Evolutionary conservation across 2,329 filamentous ascomycete genomes (phyloP).

Genomic region (Colletotrichum scovillei): DNA sequence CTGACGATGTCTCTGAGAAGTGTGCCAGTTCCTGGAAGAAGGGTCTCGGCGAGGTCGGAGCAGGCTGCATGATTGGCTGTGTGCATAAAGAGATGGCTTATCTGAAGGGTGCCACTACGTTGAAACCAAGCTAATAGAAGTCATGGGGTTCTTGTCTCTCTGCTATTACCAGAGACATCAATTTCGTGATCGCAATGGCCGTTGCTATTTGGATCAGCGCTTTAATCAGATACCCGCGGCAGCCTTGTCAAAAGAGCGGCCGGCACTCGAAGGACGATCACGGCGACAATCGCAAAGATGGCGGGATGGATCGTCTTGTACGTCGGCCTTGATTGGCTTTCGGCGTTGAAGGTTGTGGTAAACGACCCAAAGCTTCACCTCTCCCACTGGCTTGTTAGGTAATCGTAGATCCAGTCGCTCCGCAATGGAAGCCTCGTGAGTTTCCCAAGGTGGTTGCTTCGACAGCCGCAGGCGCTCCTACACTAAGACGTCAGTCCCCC

Average conservation of each 20-base stretch:
- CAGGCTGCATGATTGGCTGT: conserved; percentile 18
- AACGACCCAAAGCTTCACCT: neutral
- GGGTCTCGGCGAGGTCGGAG: neutral
- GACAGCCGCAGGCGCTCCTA: neutral
- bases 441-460: neutral
- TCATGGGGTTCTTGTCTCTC: conserved; percentile 36
- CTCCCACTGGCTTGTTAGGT: neutral
- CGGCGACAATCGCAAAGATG: neutral
- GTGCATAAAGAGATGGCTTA: conserved; percentile 25
- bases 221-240: conserved; percentile 21
- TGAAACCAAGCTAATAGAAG: conserved; percentile 33
- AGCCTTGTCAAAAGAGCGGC: conserved; percentile 21
- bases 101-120: conserved; percentile 27
- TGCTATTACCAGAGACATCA: conserved; percentile 30
- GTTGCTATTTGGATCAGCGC: neutral
- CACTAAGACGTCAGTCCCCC: neutral
- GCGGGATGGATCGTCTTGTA: conserved; percentile 9
- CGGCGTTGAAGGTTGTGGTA: neutral
- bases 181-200: neutral
- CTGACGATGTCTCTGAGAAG: conserved; percentile 17
- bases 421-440: neutral
- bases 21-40: conserved; percentile 7
- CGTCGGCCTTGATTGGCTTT: neutral
- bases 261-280: conserved; percentile 23
- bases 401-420: neutral